Percentiles rank a stretch among this genome's conserved stretches.
These are phyloP conservation scores for Papilionanthe hybrid DNA, from an alignment of 116 monocot species.

Conservation along the genomic window DNA sequence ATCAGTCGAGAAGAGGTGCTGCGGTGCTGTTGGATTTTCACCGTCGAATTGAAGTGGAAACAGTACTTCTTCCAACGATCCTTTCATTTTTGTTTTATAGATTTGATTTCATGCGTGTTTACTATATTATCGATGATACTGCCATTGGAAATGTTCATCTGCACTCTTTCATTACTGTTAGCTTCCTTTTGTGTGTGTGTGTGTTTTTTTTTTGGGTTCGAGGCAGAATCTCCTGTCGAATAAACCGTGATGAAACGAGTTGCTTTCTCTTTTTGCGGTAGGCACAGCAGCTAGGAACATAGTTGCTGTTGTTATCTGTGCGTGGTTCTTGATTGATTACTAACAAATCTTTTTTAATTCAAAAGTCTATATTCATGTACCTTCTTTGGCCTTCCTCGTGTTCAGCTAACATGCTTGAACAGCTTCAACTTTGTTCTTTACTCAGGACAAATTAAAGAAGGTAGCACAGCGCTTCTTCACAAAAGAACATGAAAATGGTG, in stretches of 20 bases:
- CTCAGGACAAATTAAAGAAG: neutral
- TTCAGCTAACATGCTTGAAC: neutral
- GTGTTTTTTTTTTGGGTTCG: no score
- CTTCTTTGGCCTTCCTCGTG: neutral
- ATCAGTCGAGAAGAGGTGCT: neutral
- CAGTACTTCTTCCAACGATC: neutral
- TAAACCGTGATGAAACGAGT: no score
- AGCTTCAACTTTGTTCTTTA: neutral
- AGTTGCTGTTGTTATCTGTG: neutral
- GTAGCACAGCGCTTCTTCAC: neutral
- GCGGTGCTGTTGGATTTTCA: neutral
- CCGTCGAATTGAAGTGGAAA: neutral
- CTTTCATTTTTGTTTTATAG: neutral
- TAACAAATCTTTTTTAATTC: neutral
- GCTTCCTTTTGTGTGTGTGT: no score
- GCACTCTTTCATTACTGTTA: no score
- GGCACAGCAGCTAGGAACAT: no score
- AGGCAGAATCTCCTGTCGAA: no score
- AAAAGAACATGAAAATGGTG: constrained; percentile 32
- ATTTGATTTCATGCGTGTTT: neutral
- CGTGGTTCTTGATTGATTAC: neutral
- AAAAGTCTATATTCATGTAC: neutral
- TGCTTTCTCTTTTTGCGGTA: no score
- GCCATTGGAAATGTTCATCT: neutral
- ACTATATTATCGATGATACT: neutral